Base-by-base conservation (phyloP, 805 yeast species). In the Saturnispora gosingensis region DNA sequence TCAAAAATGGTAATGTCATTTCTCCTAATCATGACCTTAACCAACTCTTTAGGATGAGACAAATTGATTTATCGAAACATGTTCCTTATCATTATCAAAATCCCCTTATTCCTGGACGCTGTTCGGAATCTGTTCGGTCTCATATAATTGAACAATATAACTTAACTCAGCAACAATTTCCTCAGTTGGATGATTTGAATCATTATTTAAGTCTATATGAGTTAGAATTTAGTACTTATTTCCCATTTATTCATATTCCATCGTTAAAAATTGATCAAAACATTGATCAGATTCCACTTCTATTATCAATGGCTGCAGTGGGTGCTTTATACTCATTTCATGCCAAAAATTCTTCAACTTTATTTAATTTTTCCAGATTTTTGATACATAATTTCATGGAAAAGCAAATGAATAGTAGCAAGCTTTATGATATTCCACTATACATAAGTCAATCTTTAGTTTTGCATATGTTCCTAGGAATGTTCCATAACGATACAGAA, bases 271-370 rank as follows among this genome's bases (percentile, higher is more conserved):
- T 63, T 27, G 70, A 69, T 72, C 68, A 75, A 63, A 62, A 75
- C 67, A 65, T 81, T 63, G 65, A 81, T 61, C 70, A 73, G 61
- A 72, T 76, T 49, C 90, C 96, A 2, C 72, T 90, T 45, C 64
- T 88, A 5, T 70, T 89, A 50, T 80, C 95, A 2, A 85, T 89
- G 78, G 85, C 93, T 1, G 83, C 96, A 15, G 79, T 90, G 53
- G 98, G 98, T 43, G 96, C 97, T 0, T 72, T 90, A 22, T 88
- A 86, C 61, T 80, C 88, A 0, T 88, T 85, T 67, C 89, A 85
- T 60, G 85, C 88, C 32, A 69, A 82, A 36, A 86, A 86, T 61
- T 86, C 96, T 0, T 73, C 83, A 59, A 71, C 85, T 9, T 67
- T 85, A 53, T 84, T 83, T 64, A 83, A 83, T 61, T 75, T 85